These are phyloP conservation scores for Hygrocybe punicea DNA, from an alignment of 768 basidiomycete genomes.

Conservation along the genomic window DNA sequence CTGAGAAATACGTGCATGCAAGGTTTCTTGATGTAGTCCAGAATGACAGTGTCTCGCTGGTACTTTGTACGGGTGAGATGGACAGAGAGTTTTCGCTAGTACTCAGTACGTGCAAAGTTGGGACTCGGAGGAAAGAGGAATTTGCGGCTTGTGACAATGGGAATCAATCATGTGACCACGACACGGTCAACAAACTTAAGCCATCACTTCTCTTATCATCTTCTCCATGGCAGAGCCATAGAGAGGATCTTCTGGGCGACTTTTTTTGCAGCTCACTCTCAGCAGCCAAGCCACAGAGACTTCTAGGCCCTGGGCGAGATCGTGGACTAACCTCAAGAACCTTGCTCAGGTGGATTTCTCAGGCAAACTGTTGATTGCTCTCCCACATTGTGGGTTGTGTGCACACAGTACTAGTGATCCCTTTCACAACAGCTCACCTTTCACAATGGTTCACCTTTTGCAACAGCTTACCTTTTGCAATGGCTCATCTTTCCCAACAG, in stretches of 20 bases:
- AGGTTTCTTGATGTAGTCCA: not conserved
- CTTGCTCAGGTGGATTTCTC: no score
- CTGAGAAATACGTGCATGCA: no score
- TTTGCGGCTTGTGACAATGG: not conserved
- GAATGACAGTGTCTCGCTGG: not conserved
- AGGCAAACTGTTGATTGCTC: no score
- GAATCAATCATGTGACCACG: not conserved
- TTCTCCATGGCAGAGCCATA: not conserved
- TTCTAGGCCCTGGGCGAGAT: no score
- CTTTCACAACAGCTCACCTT: no score
- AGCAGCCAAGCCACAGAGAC: not conserved
- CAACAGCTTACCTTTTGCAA: no score
- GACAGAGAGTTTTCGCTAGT: not conserved
- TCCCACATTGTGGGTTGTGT: no score
- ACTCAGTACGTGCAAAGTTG: not conserved
- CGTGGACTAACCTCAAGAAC: no score
- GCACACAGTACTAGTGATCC: no score
- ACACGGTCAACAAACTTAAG: not conserved
- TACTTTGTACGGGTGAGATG: not conserved
- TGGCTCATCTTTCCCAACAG: no score
- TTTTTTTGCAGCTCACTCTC: not conserved
- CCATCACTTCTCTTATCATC: not conserved
- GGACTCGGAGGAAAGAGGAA: not conserved
- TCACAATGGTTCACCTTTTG: no score
- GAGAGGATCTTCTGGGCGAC: not conserved